These are phyloP conservation scores for Barnettozyma botsteinii DNA, from an alignment of 805 yeast genomes.

Conservation along the genomic window DNA sequence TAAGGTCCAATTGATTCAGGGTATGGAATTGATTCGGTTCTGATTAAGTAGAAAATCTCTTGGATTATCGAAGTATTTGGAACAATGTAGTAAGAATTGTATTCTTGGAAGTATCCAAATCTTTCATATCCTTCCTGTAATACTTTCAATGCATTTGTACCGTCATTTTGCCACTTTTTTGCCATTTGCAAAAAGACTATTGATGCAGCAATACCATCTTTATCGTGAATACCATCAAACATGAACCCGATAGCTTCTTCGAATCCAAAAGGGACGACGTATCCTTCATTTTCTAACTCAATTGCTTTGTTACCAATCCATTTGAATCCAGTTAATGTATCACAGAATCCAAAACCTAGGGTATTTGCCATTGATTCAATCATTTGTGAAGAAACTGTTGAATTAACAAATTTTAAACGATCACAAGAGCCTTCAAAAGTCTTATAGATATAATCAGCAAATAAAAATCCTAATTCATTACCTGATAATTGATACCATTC, in stretches of 20 bases:
- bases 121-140: slow-evolving; percentile 52
- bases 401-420: slow-evolving; percentile 59
- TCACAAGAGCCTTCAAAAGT: slow-evolving; percentile 23
- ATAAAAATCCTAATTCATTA: slow-evolving; percentile 81
- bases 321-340: slow-evolving; percentile 92
- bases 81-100: slow-evolving; percentile 79
- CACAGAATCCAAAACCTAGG: slow-evolving; percentile 58
- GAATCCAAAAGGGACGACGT: slow-evolving; percentile 75
- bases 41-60: slow-evolving; percentile 49
- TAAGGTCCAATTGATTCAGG: slow-evolving; percentile 56
- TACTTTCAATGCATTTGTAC: slow-evolving; percentile 39
- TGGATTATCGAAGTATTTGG: slow-evolving; percentile 47
- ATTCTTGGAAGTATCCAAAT: slow-evolving; percentile 79
- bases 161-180: slow-evolving; percentile 39
- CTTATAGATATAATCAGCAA: slow-evolving; percentile 56
- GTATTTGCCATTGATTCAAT: slow-evolving; percentile 58
- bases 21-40: slow-evolving; percentile 26
- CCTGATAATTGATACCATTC: slow-evolving; percentile 83
- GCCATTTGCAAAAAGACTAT: slow-evolving; percentile 69
- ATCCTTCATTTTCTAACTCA: slow-evolving; percentile 59
- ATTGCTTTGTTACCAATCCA: slow-evolving; percentile 94
- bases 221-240: slow-evolving; percentile 81
- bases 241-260: slow-evolving; percentile 97
- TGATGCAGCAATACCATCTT: slow-evolving; percentile 87
- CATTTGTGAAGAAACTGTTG: slow-evolving; percentile 91